Base-by-base conservation (phyloP, 208 protist genomes). In the Naegleria lovaniensis region DNA sequence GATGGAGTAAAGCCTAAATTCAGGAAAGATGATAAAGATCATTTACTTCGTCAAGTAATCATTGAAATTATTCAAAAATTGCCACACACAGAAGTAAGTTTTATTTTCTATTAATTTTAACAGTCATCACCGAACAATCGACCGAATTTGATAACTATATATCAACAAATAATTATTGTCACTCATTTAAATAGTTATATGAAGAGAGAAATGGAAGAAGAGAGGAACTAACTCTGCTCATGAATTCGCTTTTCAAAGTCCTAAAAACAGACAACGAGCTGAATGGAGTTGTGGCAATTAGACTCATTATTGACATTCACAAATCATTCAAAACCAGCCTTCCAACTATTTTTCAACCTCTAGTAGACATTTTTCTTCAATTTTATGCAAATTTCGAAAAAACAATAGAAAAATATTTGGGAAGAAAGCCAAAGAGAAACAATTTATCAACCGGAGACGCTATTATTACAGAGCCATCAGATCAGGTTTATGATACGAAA, bases 41-140 rank as follows among this genome's bases (percentile, higher is more conserved):
- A 51, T 41, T 0, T 43, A 3, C 7, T 38, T 29, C 25, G 55
- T 51, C 11, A 79, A 90, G 13, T 79, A 9, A 41, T 52, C 38
- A 90, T 90, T 22, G 87, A 90, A 90, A 90, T 90, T 38, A 67
- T 90, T 19, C 55, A 83, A 16, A 67, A 51, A 90, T 36, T 90
- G 29, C 87, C 87, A 13, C 40, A 36, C 11, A 83, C 59, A 41
- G 87, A 90, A n/a, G 55, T 89, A 75, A 51, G 39, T 86, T 33
- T n/a, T 51, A 43, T 22, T 22, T 25, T 25, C 2, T 5, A 43
- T 25, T 19, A 13, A 85, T 25, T 41, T 36, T 79, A n/a, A 36
- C 4, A 79, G 33, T 29, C 5, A 79, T 25, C 55, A 9, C 9
- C 9, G 9, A 67, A 67, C 55, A 67, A 67, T 25, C 55, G 15